Conservation (phyloP, 176 grass and related monocot species). For the Carex myosuroides region DNA sequence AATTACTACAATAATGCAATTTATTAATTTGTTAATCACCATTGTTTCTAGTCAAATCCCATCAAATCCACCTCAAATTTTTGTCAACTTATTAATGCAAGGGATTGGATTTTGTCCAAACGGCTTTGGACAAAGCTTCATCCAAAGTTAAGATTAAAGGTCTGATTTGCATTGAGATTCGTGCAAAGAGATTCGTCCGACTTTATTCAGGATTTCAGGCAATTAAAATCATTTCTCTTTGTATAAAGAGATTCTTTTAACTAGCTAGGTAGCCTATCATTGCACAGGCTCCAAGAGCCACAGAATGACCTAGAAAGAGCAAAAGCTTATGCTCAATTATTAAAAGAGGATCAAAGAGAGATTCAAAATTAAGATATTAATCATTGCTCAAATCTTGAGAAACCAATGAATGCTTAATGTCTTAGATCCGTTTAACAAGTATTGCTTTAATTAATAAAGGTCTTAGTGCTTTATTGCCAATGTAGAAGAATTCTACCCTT, state of each 20-base stretch:
- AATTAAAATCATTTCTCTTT: not conserved
- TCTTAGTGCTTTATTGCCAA: slow-evolving; percentile 12
- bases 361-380: not conserved
- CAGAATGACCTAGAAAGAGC: no score
- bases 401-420: not conserved
- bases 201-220: not conserved
- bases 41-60: not conserved
- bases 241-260: not conserved
- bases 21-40: not conserved
- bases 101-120: no score
- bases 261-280: not conserved
- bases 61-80: not conserved
- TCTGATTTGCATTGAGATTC: no score
- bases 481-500: not conserved
- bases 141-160: no score
- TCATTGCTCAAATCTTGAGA: slow-evolving; percentile 8
- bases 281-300: not conserved
- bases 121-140: no score
- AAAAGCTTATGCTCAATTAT: no score
- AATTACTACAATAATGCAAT: not conserved
- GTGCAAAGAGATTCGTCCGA: not conserved
- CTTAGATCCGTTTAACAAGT: not conserved
- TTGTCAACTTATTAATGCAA: not conserved
- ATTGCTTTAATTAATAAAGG: slow-evolving; percentile 11
- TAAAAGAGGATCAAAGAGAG: not conserved